Conservation (phyloP, 805 yeast genomes). For the Suhomyces prunicola region DNA sequence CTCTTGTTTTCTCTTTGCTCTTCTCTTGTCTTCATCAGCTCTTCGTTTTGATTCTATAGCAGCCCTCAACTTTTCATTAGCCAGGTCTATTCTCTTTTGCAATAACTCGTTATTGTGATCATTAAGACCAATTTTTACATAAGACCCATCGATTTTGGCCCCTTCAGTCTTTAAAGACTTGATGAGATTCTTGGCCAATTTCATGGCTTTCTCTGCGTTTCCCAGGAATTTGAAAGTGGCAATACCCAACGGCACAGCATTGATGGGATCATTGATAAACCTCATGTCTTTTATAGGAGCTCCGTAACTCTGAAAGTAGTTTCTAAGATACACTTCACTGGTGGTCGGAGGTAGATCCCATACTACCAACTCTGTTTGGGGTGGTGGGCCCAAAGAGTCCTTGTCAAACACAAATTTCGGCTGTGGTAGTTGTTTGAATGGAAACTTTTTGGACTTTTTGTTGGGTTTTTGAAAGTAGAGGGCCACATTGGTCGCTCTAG, state of each 20-base stretch:
- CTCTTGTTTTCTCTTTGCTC: conserved; percentile 9
- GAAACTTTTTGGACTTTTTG: conserved; percentile 39
- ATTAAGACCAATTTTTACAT: conserved; percentile 53
- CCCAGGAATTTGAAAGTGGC: conserved; percentile 64
- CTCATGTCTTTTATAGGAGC: conserved; percentile 53
- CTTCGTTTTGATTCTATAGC: conserved; percentile 19
- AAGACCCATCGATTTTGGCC: conserved; percentile 50
- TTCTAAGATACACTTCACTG: conserved; percentile 42
- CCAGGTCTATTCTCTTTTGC: conserved; percentile 32
- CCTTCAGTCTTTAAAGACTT: conserved; percentile 23
- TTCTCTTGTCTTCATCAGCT: conserved; percentile 33
- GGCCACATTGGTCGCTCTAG: conserved; percentile 30
- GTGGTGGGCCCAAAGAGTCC: conserved; percentile 72
- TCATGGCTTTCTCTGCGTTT: conserved; percentile 42
- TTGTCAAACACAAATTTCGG: conserved; percentile 56
- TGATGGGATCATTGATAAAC: conserved; percentile 62
- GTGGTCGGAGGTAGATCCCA: conserved; percentile 61
- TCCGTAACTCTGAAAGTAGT: conserved; percentile 63
- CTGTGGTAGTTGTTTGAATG: conserved; percentile 41
- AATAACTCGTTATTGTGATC: conserved; percentile 39
- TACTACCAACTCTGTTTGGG: conserved; percentile 64
- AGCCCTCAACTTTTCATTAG: conserved; percentile 26
- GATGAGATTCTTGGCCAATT: conserved; percentile 32
- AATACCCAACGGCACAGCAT: conserved; percentile 78
- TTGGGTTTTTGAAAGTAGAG: conserved; percentile 36